Evolutionary conservation across 495 filamentous ascomycete species (phyloP).

Genomic region (Penicillium ucsense): DNA sequence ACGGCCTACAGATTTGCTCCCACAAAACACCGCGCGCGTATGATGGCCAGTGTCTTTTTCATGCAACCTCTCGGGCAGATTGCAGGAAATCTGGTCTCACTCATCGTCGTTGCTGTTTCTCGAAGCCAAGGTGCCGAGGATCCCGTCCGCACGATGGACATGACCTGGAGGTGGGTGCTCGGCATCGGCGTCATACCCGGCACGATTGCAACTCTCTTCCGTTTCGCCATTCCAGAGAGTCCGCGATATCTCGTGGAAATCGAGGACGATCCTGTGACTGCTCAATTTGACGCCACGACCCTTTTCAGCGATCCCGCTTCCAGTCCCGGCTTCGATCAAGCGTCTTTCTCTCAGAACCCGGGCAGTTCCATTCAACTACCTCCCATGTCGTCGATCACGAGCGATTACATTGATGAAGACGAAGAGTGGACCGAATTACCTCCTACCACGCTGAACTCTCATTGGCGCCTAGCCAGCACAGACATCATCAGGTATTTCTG

Average conservation of each 20-base stretch:
- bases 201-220: constrained; percentile 45
- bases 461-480: constrained; percentile 30
- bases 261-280: constrained; percentile 36
- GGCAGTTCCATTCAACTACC: constrained; percentile 16
- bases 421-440: constrained; percentile 15
- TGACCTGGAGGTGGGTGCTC: constrained; percentile 51
- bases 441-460: constrained; percentile 32
- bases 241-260: constrained; percentile 48
- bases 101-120: constrained; percentile 35
- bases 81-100: constrained; percentile 44
- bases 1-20: constrained; percentile 41
- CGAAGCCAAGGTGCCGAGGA: constrained; percentile 21
- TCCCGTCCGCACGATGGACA: constrained; percentile 29
- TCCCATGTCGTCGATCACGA: constrained; percentile 17
- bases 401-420: constrained; percentile 16
- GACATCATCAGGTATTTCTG: constrained; percentile 42
- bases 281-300: constrained; percentile 36
- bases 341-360: constrained; percentile 1
- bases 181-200: constrained; percentile 53
- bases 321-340: constrained; percentile 9
- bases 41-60: constrained; percentile 59
- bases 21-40: constrained; percentile 46
- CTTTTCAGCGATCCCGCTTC: constrained; percentile 22
- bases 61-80: constrained; percentile 59
- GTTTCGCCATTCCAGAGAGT: constrained; percentile 53